Evolutionary conservation across 768 basidiomycete species (phyloP), one percentile per base, ranked within the genome.

Genomic region (Phallus indusiatus): DNA sequence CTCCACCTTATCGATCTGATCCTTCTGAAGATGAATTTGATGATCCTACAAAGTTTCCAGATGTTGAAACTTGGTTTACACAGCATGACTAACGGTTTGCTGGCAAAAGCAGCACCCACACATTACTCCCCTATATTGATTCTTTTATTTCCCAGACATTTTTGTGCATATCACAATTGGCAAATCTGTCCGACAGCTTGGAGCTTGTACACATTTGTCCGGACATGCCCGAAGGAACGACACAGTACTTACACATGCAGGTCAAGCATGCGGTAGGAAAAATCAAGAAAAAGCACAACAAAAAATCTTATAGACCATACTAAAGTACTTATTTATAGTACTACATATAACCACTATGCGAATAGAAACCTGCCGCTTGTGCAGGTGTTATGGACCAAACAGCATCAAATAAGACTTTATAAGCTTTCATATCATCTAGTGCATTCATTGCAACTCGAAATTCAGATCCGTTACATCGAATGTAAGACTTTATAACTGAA

Each of bases 401-500:
- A 42, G 42, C 42, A 42, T 42, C 14, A n/a, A 14, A 42, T 11
- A 42, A 42, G 4, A 14, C 42, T 14, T 12, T n/a, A 42, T 42
- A 42, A 2, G n/a, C 42, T 42, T 42, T 12, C 11, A 42, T 3
- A 42, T 42, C 42, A 42, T 42, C 42, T 42, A 14, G 2, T 12
- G 2, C 9, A 42, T 42, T 42, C 42, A 42, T 42, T 42, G 42
- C 42, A 3, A 42, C 57, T 47, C 56, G 6, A 28, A 62, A 53
- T 1, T 58, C 28, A 33, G 60, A 63, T 14, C 61, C 36, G 49
- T 74, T 61, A 0, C 67, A 54, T 3, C 63, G 63, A 37, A 74
- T 65, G n/a, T 49, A 65, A 1, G 59, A 17, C 52, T 75, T 75
- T 64, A 75, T 67, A 53, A 69, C 66, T 1, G 70, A 73, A 56